phyloP scores from a whole-genome alignment of 495 filamentous ascomycete genomes.

The Aspergillus affinis region DNA sequence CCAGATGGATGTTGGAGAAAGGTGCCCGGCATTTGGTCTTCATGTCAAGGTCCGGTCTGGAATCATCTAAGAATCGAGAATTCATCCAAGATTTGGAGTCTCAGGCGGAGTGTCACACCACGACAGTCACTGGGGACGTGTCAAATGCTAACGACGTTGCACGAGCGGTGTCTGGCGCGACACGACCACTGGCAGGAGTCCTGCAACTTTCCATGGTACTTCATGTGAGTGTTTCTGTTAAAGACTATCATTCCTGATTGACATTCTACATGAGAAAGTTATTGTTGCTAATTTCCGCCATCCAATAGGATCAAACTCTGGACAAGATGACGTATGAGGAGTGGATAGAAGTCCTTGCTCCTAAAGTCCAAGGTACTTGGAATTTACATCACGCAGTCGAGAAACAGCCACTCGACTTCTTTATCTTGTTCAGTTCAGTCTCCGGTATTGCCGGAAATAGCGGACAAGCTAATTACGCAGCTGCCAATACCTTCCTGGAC shows the following conservation, averaged over 20 bases:
- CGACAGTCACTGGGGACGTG: slow-evolving; percentile 17
- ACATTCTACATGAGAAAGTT: background rate
- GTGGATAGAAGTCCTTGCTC: slow-evolving; percentile 28
- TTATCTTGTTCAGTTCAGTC: slow-evolving; percentile 26
- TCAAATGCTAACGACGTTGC: slow-evolving; percentile 3
- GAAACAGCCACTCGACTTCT: slow-evolving; percentile 38
- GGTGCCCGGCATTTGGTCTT: slow-evolving; percentile 56
- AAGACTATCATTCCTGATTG: background rate
- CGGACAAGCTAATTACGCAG: slow-evolving; percentile 40
- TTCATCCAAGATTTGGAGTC: slow-evolving; percentile 37
- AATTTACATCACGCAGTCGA: slow-evolving; percentile 53
- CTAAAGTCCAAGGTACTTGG: slow-evolving; percentile 45
- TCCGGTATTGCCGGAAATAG: slow-evolving; percentile 29
- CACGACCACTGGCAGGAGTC: slow-evolving; percentile 18
- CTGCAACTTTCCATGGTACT: slow-evolving; percentile 31
- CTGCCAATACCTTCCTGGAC: slow-evolving; percentile 34
- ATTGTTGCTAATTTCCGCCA: background rate
- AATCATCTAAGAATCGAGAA: slow-evolving; percentile 1
- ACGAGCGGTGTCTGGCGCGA: background rate
- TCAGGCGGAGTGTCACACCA: slow-evolving; percentile 15
- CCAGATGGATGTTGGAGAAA: slow-evolving; percentile 54
- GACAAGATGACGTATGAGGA: slow-evolving; percentile 43
- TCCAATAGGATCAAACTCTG: slow-evolving; percentile 24
- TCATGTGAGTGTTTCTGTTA: background rate
- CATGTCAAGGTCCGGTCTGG: slow-evolving; percentile 22